Evolutionary conservation across 2,329 filamentous ascomycete species (phyloP), one percentile per base, ranked within the genome.

Genomic region (Colletotrichum sojae): DNA sequence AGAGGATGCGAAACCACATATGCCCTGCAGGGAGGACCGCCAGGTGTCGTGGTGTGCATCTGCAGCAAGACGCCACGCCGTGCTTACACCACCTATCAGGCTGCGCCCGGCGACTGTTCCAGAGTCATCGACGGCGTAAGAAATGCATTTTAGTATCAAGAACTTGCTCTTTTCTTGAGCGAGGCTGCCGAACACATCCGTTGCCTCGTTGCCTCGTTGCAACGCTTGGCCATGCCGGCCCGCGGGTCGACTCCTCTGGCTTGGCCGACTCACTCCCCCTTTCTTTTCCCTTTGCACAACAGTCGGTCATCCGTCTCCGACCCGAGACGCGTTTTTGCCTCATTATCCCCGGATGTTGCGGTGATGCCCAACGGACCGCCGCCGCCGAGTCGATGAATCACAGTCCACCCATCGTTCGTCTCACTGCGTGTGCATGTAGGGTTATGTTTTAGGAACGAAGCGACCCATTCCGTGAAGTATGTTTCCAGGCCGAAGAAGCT

Each of bases 121-220:
- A 53, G 27, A 40, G 45, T 53, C 36, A 25, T 46, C 39, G 53
- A 36, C 36, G 18, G 46, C 27, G 52, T 39, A 52, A 63, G 39
- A 40, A 12, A 31, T 63, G 64, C 59, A 40, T 20, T 56, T 63
- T 56, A 9, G 9, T 6, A 8, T 49, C n/a, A 13, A n/a, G 3
- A 6, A 18, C 12, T 39, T 64, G 59, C 53, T 12, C 31, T 31
- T 59, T 54, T 16, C 46, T 31, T 49, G 16, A 15, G 36, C 40
- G 20, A 40, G 40, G 60, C 60, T 40, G 31, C 20, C 48, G 46
- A 43, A 18, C 49, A 13, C 36, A 18, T 40, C 20, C 12, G 57
- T 60, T 60, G 57, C 57, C 57, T 52, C 22, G 16, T 40, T 58
- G 52, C 53, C 60, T 64, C 25, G 53, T 57, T 55, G 13, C 25